Percentiles rank a stretch among this genome's conserved stretches.
Conservation (phyloP, 2,329 filamentous ascomycete species). For the Elsinoe perseae region DNA sequence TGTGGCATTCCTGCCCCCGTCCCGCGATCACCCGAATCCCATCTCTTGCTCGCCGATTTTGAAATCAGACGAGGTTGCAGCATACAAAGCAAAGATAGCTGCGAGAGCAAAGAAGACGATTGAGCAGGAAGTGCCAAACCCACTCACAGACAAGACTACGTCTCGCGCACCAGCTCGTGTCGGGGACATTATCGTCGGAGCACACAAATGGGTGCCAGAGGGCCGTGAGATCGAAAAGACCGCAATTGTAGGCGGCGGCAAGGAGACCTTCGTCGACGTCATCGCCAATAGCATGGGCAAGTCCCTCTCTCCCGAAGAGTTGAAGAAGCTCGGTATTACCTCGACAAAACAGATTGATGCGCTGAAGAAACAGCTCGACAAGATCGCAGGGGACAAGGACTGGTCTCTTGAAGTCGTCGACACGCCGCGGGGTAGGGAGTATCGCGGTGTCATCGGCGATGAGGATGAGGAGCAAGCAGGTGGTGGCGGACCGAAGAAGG, state of each 20-base stretch:
- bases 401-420: constrained; percentile 81
- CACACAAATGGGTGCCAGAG: constrained; percentile 46
- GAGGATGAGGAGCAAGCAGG: constrained; percentile 42
- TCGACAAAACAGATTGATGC: constrained; percentile 64
- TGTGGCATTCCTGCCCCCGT: constrained; percentile 74
- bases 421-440: constrained; percentile 55
- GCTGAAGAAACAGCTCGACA: constrained; percentile 59
- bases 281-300: constrained; percentile 52
- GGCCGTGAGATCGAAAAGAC: constrained; percentile 50
- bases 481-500: constrained; percentile 28
- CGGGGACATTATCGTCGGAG: constrained; percentile 54
- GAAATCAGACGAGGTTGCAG: constrained; percentile 42
- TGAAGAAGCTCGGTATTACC: constrained; percentile 54
- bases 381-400: constrained; percentile 59
- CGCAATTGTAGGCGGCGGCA: constrained; percentile 42
- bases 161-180: constrained; percentile 37
- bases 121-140: constrained; percentile 12
- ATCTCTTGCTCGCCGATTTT: constrained; percentile 72
- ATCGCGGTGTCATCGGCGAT: constrained; percentile 60
- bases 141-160: constrained; percentile 12
- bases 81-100: constrained; percentile 23
- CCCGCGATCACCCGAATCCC: constrained; percentile 65
- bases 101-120: constrained; percentile 7
- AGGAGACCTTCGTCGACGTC: constrained; percentile 47
- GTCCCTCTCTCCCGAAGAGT: constrained; percentile 30